Base-by-base conservation (phyloP, 192 early-diverging fungal genomes). In the Coemansia sp. region DNA sequence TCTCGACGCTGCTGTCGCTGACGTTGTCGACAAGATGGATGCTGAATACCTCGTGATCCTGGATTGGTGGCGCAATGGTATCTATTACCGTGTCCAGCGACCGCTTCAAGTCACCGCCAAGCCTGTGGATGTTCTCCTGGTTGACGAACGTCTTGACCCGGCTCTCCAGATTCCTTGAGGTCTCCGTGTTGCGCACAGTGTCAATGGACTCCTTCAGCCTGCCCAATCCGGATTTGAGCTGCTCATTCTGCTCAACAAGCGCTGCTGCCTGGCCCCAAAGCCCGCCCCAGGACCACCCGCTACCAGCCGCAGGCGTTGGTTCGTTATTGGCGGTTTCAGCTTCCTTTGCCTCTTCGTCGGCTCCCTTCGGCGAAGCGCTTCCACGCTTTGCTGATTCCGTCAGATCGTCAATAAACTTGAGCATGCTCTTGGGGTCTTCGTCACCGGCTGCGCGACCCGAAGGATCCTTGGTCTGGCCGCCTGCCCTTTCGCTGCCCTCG, bases 51-150 rank as follows among this genome's bases (percentile, higher is more conserved):
- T 77, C 78, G 60, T 85, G 75, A 51, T 81, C 78, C 23, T 68
- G 71, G 56, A 85, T 81, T 1, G 83, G 83, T 60, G 83, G 83
- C 18, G 83, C 83, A 24, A 85, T 74, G 6, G 77, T 77, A 62
- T 85, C 78, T 20, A 85, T 85, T 33, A 85, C 78, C 4, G 78
- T 72, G 66, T 72, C 71, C 30, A 85, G 72, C 49, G 68, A 70
- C 35, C 76, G 75, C 64, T 71, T 73, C 18, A 85, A 57, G 21
- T 77, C 76, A 10, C 77, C 72, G 30, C 83, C 51, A 11, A 84
- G 46, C 65, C 72, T 76, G 56, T 63, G 57, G 56, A 80, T 68
- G 38, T 68, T 81, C 67, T 77, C 74, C 48, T 76, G 71, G 59
- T 65, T 72, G 14, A 77, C 74, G 23, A 80, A 43, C 49, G 71